These are phyloP conservation scores for Alloascoidea hylecoeti DNA, from an alignment of 805 yeast species.

Conservation along the genomic window DNA sequence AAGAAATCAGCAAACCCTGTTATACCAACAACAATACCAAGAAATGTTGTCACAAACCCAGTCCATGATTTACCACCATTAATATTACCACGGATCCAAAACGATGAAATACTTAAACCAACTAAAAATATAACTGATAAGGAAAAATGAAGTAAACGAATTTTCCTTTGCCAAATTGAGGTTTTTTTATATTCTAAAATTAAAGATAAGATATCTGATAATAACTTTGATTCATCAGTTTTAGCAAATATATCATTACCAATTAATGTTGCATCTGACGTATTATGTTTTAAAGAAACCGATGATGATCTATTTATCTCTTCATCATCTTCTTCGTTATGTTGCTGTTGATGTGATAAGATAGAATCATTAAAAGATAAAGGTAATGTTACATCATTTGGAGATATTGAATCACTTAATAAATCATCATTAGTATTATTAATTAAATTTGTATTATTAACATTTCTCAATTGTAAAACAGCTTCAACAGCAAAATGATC, in stretches of 20 bases:
- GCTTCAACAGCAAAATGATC: slow-evolving; percentile 73
- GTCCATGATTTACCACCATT: slow-evolving; percentile 48
- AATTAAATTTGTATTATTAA: no score
- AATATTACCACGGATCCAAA: slow-evolving; percentile 41
- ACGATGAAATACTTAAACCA: slow-evolving; percentile 37
- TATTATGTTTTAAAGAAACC: not conserved
- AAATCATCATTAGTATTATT: no score
- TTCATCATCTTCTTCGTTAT: no score
- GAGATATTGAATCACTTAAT: not conserved
- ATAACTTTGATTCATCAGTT: slow-evolving; percentile 16
- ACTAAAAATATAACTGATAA: slow-evolving; percentile 36
- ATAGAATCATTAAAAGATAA: not conserved
- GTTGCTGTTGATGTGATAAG: no score
- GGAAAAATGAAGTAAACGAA: slow-evolving; percentile 57
- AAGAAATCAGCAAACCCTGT: slow-evolving; percentile 67
- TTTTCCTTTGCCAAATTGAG: slow-evolving; percentile 39
- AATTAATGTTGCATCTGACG: not conserved
- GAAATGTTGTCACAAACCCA: slow-evolving; percentile 49
- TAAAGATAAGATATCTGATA: slow-evolving; percentile 33
- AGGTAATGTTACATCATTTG: no score
- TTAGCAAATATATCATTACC: not conserved
- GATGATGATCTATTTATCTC: no score
- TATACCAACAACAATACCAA: slow-evolving; percentile 37
- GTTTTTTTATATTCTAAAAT: slow-evolving; percentile 36
- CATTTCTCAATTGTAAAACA: not conserved